A percentile compares a stretch with the other conserved stretches of the same genome.
Evolutionary conservation across 2,329 filamentous ascomycete genomes (phyloP).

Genomic region (Venturia effusa): DNA sequence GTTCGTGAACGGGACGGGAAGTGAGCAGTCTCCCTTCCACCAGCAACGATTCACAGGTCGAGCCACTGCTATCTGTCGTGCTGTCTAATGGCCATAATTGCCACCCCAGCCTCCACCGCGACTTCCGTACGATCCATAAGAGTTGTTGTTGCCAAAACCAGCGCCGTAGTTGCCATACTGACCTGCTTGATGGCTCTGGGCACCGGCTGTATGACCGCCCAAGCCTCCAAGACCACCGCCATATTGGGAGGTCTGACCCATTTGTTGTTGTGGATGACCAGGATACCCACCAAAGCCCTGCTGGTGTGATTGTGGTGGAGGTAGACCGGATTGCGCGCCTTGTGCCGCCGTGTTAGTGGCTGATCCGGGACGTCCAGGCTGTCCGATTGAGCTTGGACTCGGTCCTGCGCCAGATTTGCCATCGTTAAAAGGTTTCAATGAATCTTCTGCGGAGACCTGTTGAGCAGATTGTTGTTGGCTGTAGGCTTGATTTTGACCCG

Average conservation of each 20-base stretch:
- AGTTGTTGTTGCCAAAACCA: slow-evolving; percentile 10
- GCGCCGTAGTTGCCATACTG: slow-evolving; percentile 13
- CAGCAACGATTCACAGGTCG: not conserved
- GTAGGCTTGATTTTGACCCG: slow-evolving; percentile 37
- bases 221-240: slow-evolving; percentile 11
- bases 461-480: slow-evolving; percentile 40
- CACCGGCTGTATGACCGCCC: slow-evolving; percentile 11
- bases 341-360: slow-evolving; percentile 48
- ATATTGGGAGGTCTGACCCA: slow-evolving; percentile 20
- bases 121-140: slow-evolving; percentile 12
- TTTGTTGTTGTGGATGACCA: slow-evolving; percentile 31
- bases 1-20: not conserved
- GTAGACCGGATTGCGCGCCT: slow-evolving; percentile 39
- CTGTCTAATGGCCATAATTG: slow-evolving; percentile 12
- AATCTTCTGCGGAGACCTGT: slow-evolving; percentile 39
- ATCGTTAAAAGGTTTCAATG: slow-evolving; percentile 46
- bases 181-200: slow-evolving; percentile 12
- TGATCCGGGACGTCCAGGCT: slow-evolving; percentile 52
- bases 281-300: slow-evolving; percentile 46
- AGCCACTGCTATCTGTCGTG: not conserved
- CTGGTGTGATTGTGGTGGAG: slow-evolving; percentile 45
- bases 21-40: not conserved
- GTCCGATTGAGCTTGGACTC: slow-evolving; percentile 48
- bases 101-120: slow-evolving; percentile 13
- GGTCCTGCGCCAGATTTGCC: slow-evolving; percentile 42